Evolutionary conservation across 257 asterid species (phyloP).

Genomic region (Solanum medicagineum): DNA sequence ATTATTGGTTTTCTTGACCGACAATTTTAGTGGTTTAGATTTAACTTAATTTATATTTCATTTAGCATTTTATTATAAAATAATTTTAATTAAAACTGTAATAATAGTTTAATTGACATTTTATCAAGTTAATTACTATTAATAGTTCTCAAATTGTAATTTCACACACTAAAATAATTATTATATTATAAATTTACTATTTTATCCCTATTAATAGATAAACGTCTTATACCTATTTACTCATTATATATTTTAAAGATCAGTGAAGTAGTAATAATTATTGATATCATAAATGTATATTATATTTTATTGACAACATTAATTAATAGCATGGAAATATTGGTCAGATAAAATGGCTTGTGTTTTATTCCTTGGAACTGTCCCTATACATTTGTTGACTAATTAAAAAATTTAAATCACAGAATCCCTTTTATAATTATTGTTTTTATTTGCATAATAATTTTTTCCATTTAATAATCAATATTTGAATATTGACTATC

Average conservation of each 20-base stretch:
- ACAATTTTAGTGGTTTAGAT: neutral
- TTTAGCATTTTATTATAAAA: neutral
- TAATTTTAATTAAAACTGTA: too few relatives aligned
- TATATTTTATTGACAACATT: neutral
- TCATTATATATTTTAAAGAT: too few relatives aligned
- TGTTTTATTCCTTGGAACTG: neutral
- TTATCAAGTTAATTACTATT: neutral
- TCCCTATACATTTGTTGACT: neutral
- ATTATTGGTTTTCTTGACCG: neutral
- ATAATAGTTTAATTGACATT: too few relatives aligned
- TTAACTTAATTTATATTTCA: neutral
- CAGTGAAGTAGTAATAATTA: too few relatives aligned
- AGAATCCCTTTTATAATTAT: neutral
- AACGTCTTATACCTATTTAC: too few relatives aligned
- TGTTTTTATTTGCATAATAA: neutral
- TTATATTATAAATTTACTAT: too few relatives aligned
- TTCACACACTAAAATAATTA: too few relatives aligned
- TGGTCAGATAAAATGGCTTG: neutral
- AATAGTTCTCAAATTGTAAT: too few relatives aligned
- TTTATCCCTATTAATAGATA: too few relatives aligned
- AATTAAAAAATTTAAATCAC: neutral
- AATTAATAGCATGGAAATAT: neutral
- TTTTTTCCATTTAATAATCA: neutral
- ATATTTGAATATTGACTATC: neutral
- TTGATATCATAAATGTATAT: too few relatives aligned